These are phyloP conservation scores for Rhynchosporium graminicola DNA, from an alignment of 2,329 filamentous ascomycete species.

Conservation along the genomic window DNA sequence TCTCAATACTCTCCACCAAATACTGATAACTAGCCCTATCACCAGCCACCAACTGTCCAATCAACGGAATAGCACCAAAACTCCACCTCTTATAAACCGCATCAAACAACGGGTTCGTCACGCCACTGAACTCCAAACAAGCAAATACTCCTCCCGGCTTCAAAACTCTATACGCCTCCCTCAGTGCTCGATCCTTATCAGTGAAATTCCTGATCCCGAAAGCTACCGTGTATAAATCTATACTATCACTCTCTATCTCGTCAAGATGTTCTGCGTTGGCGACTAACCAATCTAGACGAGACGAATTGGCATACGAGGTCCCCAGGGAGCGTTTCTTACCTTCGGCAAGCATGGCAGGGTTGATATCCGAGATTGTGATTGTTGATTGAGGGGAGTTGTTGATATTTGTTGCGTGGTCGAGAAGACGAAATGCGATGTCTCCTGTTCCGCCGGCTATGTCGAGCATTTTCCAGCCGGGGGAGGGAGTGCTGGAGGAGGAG, in stretches of 20 bases:
- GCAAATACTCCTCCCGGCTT: conserved; percentile 96
- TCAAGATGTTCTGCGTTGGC: conserved; percentile 83
- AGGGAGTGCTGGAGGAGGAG: conserved; percentile 47
- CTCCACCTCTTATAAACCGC: conserved; percentile 93
- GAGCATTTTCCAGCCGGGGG: conserved; percentile 71
- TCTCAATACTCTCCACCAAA: conserved; percentile 95
- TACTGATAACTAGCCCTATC: conserved; percentile 98
- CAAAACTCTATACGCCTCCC: conserved; percentile 83
- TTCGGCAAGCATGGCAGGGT: conserved; percentile 89
- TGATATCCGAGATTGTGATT: conserved; percentile 95
- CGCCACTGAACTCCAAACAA: conserved; percentile 87
- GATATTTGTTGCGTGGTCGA: conserved; percentile 80
- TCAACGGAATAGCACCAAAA: conserved; percentile 89
- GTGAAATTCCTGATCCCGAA: conserved; percentile 98
- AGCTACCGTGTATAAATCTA: conserved; percentile 95
- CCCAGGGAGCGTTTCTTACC: conserved; percentile 74
- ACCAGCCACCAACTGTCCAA: conserved; percentile 91
- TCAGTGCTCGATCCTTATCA: conserved; percentile 79
- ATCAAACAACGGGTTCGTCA: conserved; percentile 76
- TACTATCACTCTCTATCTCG: conserved; percentile 64
- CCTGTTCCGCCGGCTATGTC: conserved; percentile 97
- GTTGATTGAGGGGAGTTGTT: conserved; percentile 78
- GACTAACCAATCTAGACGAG: conserved; percentile 73
- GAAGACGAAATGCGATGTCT: conserved; percentile 95
- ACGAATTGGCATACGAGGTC: conserved; percentile 55